These are phyloP conservation scores for Solanum chaucha DNA, from an alignment of 257 asterid species.

Conservation along the genomic window DNA sequence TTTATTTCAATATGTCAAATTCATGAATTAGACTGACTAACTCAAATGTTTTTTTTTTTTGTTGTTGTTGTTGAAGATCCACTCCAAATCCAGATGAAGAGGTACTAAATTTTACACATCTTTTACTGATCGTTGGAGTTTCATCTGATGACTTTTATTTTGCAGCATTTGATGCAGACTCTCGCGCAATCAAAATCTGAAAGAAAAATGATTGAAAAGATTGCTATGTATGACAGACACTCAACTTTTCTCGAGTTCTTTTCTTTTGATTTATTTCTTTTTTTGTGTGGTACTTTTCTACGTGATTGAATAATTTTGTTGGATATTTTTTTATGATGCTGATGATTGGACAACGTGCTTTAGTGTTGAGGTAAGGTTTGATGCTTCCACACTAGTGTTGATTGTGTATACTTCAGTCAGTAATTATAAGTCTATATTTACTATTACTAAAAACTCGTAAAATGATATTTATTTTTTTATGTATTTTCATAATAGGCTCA, in stretches of 20 bases:
- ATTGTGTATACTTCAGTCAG: not conserved
- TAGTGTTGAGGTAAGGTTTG: not conserved
- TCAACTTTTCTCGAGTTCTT: not conserved
- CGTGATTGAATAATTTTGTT: not conserved
- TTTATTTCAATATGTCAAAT: not conserved
- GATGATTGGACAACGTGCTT: not conserved
- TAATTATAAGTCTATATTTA: no score
- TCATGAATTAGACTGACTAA: not conserved
- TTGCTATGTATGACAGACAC: slow-evolving; percentile 27
- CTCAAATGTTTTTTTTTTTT: not conserved
- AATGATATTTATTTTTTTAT: accelerated
- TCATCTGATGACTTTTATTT: not conserved
- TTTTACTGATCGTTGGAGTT: not conserved
- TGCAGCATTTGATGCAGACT: slow-evolving; percentile 33
- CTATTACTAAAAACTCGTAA: not conserved
- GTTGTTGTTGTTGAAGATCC: slow-evolving; percentile 21
- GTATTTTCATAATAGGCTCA: not conserved
- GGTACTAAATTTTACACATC: slow-evolving; percentile 14
- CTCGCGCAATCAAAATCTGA: slow-evolving; percentile 40
- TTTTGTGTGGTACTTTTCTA: not conserved
- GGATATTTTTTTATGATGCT: not conserved
- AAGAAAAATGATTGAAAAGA: slow-evolving; percentile 42
- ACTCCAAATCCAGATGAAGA: slow-evolving; percentile 22
- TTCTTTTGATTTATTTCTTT: not conserved
- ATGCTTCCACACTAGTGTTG: no score